Conservation (phyloP, 371 early-diverging fungal genomes). For the Apophysomyces sp. region DNA sequence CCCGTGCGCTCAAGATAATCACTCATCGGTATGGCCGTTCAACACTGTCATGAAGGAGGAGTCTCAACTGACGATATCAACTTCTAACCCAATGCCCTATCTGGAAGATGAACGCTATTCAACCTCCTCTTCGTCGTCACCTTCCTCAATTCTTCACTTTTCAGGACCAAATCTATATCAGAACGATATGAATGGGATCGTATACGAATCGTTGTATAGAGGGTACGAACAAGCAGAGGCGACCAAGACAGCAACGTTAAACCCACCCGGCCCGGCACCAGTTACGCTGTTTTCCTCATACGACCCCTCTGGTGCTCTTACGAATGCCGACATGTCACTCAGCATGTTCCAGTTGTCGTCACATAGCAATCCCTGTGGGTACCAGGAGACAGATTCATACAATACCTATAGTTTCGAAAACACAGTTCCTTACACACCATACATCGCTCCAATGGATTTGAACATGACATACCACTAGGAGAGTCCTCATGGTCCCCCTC, state of each 20-base stretch:
- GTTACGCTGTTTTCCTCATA: conserved; percentile 34
- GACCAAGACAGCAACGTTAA: conserved; percentile 27
- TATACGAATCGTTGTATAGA: neutral
- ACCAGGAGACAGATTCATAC: neutral
- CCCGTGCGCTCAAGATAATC: neutral
- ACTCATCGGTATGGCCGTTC: neutral
- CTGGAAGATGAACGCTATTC: conserved; percentile 27
- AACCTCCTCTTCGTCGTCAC: conserved; percentile 32
- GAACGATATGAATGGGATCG: neutral
- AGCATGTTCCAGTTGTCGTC: neutral
- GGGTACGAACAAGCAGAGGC: conserved; percentile 6
- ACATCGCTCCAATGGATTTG: conserved; percentile 15
- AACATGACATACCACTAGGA: conserved; percentile 5
- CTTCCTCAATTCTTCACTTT: conserved; percentile 20
- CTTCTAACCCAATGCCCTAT: neutral
- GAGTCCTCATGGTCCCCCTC: too few relatives aligned
- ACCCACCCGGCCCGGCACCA: conserved; percentile 14
- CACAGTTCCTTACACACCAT: conserved; percentile 4
- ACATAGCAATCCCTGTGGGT: neutral
- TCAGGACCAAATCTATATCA: neutral
- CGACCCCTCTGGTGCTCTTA: conserved; percentile 11
- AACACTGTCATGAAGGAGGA: conserved; percentile 6
- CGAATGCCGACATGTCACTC: neutral
- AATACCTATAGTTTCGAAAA: neutral
- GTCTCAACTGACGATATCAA: neutral